Conservation (phyloP, 1,284 basidiomycete genomes). For the Melampsora larici-populina region DNA sequence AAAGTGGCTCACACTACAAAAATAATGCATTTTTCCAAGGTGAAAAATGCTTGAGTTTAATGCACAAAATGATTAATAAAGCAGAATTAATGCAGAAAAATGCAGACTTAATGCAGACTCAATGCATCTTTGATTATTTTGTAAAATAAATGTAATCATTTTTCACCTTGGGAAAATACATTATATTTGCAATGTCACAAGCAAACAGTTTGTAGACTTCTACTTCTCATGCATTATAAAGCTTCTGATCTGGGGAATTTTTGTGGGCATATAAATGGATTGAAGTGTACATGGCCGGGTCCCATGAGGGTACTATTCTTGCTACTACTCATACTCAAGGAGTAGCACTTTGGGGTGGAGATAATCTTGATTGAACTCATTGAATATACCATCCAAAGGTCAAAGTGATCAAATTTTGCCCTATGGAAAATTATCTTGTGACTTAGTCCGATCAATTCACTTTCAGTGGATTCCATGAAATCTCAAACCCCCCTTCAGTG, state of each 20-base stretch:
- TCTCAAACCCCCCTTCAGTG: too few species aligned
- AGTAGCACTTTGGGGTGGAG: slow-evolving; percentile 91
- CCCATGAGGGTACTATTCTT: slow-evolving; percentile 87
- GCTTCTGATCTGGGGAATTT: neutral
- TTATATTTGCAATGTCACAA: too few species aligned
- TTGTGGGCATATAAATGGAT: slow-evolving; percentile 72
- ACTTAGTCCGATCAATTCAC: slow-evolving; percentile 97
- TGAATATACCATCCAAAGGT: slow-evolving; percentile 94
- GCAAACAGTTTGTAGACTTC: slow-evolving; percentile 62
- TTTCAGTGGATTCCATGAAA: too few species aligned
- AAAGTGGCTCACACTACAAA: too few species aligned
- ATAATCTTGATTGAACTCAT: slow-evolving; percentile 77
- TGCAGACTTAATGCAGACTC: too few species aligned
- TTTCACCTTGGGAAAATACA: too few species aligned
- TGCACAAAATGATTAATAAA: too few species aligned
- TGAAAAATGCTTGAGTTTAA: too few species aligned
- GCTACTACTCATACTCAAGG: slow-evolving; percentile 93
- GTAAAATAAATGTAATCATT: too few species aligned
- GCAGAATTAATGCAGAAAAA: too few species aligned
- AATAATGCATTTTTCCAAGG: too few species aligned
- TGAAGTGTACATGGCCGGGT: slow-evolving; percentile 96
- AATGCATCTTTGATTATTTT: too few species aligned
- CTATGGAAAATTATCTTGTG: slow-evolving; percentile 92
- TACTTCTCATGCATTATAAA: slow-evolving; percentile 50
- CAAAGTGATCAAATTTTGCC: slow-evolving; percentile 95